phyloP scores from a whole-genome alignment of 2,329 filamentous ascomycete species.

The Xylaria sp. region DNA sequence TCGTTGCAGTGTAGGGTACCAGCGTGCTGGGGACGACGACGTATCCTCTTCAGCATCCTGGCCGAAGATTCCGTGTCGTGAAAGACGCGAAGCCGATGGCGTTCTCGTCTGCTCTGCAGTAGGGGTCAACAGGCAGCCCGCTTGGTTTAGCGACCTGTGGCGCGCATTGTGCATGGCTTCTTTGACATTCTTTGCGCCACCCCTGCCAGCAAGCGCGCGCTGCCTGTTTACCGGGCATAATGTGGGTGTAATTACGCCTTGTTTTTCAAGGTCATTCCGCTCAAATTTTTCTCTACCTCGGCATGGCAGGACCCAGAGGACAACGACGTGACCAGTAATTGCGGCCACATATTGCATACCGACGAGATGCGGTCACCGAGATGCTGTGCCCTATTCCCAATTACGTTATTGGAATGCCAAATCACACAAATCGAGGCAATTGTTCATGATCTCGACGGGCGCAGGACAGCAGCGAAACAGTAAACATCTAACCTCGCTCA shows the following conservation, averaged over 20 bases:
- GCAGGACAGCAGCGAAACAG: conserved; percentile 5
- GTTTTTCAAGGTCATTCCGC: not conserved
- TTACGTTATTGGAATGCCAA: conserved; percentile 4
- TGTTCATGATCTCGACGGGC: not conserved
- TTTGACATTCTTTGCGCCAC: not conserved
- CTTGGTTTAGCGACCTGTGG: not conserved
- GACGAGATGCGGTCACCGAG: conserved; percentile 1
- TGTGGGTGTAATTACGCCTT: not conserved
- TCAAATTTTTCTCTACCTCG: not conserved
- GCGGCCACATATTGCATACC: not conserved
- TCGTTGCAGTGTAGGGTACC: not conserved
- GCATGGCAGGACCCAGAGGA: not conserved
- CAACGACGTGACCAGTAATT: not conserved
- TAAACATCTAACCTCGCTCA: conserved; percentile 14
- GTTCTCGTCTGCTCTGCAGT: not conserved
- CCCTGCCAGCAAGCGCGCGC: not conserved
- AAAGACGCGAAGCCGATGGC: not conserved
- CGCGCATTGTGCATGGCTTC: not conserved
- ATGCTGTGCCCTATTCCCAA: not conserved
- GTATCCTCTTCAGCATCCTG: not conserved
- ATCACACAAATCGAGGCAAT: not conserved
- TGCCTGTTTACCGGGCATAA: not conserved
- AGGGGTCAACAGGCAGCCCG: not conserved
- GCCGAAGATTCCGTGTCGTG: not conserved
- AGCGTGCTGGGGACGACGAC: not conserved